Base-by-base conservation (phyloP, 2,329 filamentous ascomycete species). In the Chaetomiaceae sp. region DNA sequence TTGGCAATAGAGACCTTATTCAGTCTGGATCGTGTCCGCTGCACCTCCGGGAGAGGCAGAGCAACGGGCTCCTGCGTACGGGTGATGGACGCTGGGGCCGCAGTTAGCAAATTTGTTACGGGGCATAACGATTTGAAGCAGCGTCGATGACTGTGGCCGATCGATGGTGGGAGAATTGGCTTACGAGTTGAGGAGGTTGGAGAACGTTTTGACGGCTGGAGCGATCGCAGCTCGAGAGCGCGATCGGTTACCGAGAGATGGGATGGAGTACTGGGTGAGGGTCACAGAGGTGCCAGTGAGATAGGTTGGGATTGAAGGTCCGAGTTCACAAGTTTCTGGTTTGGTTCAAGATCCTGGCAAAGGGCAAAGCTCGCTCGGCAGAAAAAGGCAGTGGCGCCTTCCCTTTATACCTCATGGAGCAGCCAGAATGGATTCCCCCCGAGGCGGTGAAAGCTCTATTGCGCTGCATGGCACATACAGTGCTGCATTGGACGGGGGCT, bases 131-230 rank as follows among this genome's bases (percentile, higher is more conserved):
- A 13, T 8, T 4, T n/a, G n/a, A n/a, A n/a, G 4, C 20, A 4
- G 38, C 3, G 10, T 32, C 7, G 10, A 27, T 25, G 38, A 5
- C 5, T 25, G 38, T 42, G 14, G n/a, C 14, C 4, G 27, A 27
- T 13, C 25, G 36, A 16, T 36, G 11, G 34, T 9, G 25, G 9
- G 9, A 32, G 18, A 29, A 16, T 2, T 5, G 21, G 20, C 90
- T 73, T 82, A 96, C 91, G 90, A 96, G 83, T 94, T 94, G 65
- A 96, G 86, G 67, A 95, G 87, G 78, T 95, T 96, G 80, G 90
- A 92, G 86, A 96, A 96, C 91, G 90, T 96, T 77, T 89, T 96
- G 89, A 81, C 86, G 85, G 74, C 71, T 72, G 68, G 59, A 62
- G 73, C 75, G 84, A 87, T 75, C 82, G 84, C 78, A 66, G 72